These are phyloP conservation scores for Bisporella sp. DNA, from an alignment of 2,329 filamentous ascomycete genomes.

Conservation along the genomic window DNA sequence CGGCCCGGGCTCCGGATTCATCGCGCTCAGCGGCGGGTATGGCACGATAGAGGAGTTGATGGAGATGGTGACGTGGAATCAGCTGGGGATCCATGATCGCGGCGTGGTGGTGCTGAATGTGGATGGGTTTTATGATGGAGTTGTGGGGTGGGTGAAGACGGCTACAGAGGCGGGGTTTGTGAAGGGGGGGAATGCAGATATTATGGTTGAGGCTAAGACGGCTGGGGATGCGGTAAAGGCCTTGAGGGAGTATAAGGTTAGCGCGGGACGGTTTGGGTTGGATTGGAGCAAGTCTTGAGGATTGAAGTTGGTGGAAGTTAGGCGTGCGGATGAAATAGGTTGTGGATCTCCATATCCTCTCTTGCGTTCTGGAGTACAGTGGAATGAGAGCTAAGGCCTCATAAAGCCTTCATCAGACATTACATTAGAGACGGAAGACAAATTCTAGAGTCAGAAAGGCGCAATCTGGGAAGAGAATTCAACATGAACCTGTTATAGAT, in stretches of 20 bases:
- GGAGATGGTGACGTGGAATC: conserved; percentile 89
- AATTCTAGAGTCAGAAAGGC: no score
- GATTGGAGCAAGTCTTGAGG: conserved; percentile 57
- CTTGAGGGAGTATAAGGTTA: conserved; percentile 68
- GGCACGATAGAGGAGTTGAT: conserved; percentile 95
- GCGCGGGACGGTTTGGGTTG: conserved; percentile 69
- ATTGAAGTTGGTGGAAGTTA: background rate
- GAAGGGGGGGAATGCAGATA: conserved; percentile 59
- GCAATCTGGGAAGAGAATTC: no score
- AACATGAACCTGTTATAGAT: no score
- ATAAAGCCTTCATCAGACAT: no score
- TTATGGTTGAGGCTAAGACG: conserved; percentile 69
- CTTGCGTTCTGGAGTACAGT: no score
- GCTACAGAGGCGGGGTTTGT: conserved; percentile 75
- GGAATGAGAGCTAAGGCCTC: no score
- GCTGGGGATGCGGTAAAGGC: conserved; percentile 65
- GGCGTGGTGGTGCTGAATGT: conserved; percentile 81
- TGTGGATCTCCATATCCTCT: no score
- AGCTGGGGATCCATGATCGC: conserved; percentile 80
- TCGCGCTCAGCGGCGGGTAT: conserved; percentile 83
- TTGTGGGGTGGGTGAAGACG: conserved; percentile 74
- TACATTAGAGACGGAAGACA: no score
- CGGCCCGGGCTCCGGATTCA: conserved; percentile 78
- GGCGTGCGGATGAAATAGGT: no score
- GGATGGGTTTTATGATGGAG: conserved; percentile 84